Evolutionary conservation across 176 grass and related monocot species (phyloP).

Genomic region (Juncus effusus): DNA sequence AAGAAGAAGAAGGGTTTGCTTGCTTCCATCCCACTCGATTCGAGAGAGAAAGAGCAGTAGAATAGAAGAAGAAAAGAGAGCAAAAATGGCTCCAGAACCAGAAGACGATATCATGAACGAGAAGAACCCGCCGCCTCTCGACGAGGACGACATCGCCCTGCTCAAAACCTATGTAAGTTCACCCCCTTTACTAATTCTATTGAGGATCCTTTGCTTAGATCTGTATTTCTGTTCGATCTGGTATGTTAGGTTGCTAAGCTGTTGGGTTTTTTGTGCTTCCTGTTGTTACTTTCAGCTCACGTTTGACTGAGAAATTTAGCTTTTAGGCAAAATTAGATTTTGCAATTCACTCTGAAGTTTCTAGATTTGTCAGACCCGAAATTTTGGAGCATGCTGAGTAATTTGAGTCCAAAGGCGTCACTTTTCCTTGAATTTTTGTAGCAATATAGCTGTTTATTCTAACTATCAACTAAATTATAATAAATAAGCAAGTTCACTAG

Average conservation of each 20-base stretch:
- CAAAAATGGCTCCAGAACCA: slow-evolving; percentile 56
- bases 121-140: slow-evolving; percentile 60
- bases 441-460: neutral
- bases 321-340: neutral
- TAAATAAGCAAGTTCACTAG: neutral
- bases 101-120: slow-evolving; percentile 72
- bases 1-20: slow-evolving; percentile 21
- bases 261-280: neutral
- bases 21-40: neutral
- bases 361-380: neutral
- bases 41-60: neutral
- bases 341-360: neutral
- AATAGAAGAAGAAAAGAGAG: neutral
- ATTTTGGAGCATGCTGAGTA: neutral
- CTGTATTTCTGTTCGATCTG: slow-evolving; percentile 1
- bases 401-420: neutral
- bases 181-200: neutral
- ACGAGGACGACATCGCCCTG: slow-evolving; percentile 86
- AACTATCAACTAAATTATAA: slow-evolving; percentile 5
- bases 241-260: neutral
- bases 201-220: neutral
- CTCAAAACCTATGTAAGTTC: slow-evolving; percentile 73
- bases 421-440: neutral
- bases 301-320: slow-evolving; percentile 5
- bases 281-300: neutral